phyloP scores from a whole-genome alignment of 2,329 filamentous ascomycete genomes.

The Verticillium dahliae region DNA sequence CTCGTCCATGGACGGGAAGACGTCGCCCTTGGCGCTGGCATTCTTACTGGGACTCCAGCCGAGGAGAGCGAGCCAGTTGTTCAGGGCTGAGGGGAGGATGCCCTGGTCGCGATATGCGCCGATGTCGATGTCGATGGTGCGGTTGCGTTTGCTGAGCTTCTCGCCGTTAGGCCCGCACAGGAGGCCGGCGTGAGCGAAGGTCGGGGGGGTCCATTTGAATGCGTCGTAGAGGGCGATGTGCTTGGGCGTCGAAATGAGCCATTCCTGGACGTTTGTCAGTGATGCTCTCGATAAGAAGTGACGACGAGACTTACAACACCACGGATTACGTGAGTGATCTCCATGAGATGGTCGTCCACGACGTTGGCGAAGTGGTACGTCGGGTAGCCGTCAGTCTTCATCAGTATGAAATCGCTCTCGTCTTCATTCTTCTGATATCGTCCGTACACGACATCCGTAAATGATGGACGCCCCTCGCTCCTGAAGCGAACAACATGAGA shows the following conservation, averaged over 20 bases:
- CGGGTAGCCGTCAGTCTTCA: slow-evolving; percentile 87
- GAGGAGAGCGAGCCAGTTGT: slow-evolving; percentile 79
- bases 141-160: slow-evolving; percentile 82
- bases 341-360: slow-evolving; percentile 91
- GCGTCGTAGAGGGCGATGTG: slow-evolving; percentile 66
- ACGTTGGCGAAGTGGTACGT: slow-evolving; percentile 98
- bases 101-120: slow-evolving; percentile 41
- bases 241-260: slow-evolving; percentile 87
- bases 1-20: slow-evolving; percentile 64
- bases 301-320: slow-evolving; percentile 58
- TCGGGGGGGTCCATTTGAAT: slow-evolving; percentile 65
- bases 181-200: slow-evolving; percentile 76
- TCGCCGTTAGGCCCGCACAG: slow-evolving; percentile 62
- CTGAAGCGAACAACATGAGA: slow-evolving; percentile 72
- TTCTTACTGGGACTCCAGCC: slow-evolving; percentile 67
- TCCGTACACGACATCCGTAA: slow-evolving; percentile 77
- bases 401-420: slow-evolving; percentile 77
- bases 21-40: slow-evolving; percentile 38
- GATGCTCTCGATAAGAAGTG: background rate
- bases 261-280: slow-evolving; percentile 53
- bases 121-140: slow-evolving; percentile 42
- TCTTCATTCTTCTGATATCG: slow-evolving; percentile 46
- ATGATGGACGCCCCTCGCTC: slow-evolving; percentile 54
- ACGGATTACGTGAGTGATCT: slow-evolving; percentile 91
- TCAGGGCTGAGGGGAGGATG: slow-evolving; percentile 43